Percentiles rank a stretch among this genome's conserved stretches.
These are phyloP conservation scores for Scleroderma citrinum DNA, from an alignment of 768 basidiomycete genomes.

Conservation along the genomic window DNA sequence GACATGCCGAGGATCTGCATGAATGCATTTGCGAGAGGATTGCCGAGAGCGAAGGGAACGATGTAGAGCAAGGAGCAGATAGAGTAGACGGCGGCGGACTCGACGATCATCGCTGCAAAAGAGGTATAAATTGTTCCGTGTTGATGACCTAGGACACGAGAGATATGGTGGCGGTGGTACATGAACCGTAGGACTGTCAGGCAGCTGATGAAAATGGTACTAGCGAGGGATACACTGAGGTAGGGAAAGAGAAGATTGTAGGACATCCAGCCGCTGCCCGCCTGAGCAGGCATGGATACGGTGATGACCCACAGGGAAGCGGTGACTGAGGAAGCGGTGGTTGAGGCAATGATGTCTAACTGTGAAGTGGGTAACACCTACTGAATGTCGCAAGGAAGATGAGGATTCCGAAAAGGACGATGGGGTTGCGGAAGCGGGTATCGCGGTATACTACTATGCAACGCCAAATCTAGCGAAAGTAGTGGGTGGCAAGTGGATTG, in stretches of 20 bases:
- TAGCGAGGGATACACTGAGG: slow-evolving; percentile 27
- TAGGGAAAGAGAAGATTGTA: slow-evolving; percentile 29
- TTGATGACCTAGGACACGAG: slow-evolving; percentile 20
- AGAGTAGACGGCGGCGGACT: slow-evolving; percentile 31
- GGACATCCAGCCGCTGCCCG: slow-evolving; percentile 23
- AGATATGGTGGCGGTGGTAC: slow-evolving; percentile 21
- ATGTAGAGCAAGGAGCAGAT: slow-evolving; percentile 28
- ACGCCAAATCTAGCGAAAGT: slow-evolving; percentile 23
- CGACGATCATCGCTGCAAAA: slow-evolving; percentile 30
- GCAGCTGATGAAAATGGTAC: slow-evolving; percentile 27
- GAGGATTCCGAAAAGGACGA: slow-evolving; percentile 12
- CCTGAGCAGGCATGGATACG: slow-evolving; percentile 18
- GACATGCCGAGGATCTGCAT: slow-evolving; percentile 26
- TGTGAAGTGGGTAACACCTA: neutral
- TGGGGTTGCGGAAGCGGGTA: slow-evolving; percentile 13
- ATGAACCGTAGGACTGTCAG: slow-evolving; percentile 28
- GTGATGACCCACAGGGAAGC: slow-evolving; percentile 26
- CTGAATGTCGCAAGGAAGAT: slow-evolving; percentile 23
- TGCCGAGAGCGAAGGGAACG: slow-evolving; percentile 19
- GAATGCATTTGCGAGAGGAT: slow-evolving; percentile 22
- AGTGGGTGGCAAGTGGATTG: neutral
- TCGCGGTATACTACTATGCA: slow-evolving; percentile 28
- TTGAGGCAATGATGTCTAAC: neutral
- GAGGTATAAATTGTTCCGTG: slow-evolving; percentile 25
- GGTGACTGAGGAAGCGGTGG: slow-evolving; percentile 15